A percentile compares a stretch with the other conserved stretches of the same genome.
Evolutionary conservation across 768 basidiomycete genomes (phyloP).

Genomic region (Boletellus sp.): DNA sequence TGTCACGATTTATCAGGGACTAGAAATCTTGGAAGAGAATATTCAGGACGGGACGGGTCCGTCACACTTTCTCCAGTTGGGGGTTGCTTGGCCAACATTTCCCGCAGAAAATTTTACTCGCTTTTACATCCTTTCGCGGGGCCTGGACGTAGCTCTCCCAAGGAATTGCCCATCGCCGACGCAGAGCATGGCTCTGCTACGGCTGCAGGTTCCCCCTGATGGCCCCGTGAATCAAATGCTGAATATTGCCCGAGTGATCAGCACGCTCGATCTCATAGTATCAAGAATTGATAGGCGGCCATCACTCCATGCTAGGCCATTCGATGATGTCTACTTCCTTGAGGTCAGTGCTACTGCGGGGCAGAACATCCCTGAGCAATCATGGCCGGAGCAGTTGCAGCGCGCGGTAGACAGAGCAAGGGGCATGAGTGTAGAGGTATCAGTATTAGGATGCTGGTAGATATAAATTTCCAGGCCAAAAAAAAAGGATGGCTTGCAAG

Average conservation of each 20-base stretch:
- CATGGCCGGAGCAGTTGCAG: constrained; percentile 37
- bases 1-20: constrained; percentile 52
- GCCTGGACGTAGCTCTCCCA: constrained; percentile 30
- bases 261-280: constrained; percentile 40
- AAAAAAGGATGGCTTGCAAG: too few species aligned
- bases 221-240: not conserved
- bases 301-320: constrained; percentile 40
- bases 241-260: constrained; percentile 26
- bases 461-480: not conserved
- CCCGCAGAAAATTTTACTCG: constrained; percentile 62
- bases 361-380: not conserved
- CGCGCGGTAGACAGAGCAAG: constrained; percentile 34
- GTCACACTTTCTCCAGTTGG: not conserved
- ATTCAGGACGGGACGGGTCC: constrained; percentile 54
- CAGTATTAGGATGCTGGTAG: constrained; percentile 51
- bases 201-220: constrained; percentile 22
- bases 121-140: constrained; percentile 56
- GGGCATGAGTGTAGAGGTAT: constrained; percentile 34
- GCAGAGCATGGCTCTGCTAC: constrained; percentile 36
- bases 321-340: constrained; percentile 61
- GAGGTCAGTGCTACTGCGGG: constrained; percentile 39
- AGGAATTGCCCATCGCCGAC: constrained; percentile 16
- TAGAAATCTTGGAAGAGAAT: constrained; percentile 55
- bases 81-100: not conserved
- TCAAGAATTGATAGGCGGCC: constrained; percentile 66